Evolutionary conservation across 2,329 filamentous ascomycete species (phyloP), one percentile per base, ranked within the genome.

Genomic region (Botrytis cinerea): DNA sequence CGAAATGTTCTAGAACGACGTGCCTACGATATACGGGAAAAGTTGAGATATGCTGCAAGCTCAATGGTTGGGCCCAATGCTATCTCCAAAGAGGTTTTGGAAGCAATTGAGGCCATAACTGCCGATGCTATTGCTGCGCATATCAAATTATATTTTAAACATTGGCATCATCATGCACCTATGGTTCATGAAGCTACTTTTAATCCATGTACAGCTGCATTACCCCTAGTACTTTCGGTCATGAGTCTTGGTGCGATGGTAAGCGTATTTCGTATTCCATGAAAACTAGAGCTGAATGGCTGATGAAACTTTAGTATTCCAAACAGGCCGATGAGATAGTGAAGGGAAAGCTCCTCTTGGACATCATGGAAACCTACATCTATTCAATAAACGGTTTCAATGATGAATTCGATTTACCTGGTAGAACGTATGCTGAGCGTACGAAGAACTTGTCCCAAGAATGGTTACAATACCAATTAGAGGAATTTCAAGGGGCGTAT

Each of bases 131-230:
- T 81, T 73, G 78, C 76, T 48, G 61, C 72, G 25, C 78, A 74
- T 67, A 78, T 78, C 54, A 78, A 78, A 40, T 75, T 80, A 38
- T 81, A 81, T 72, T 81, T 81, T 62, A 74, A 74, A 40, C 78
- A 81, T 73, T 81, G 79, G 79, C 79, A 81, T 72, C 78, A 79
- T 54, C 79, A 81, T 77, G 79, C 74, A 20, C 79, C 79, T 10
- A 78, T 81, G 67, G 74, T 81, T 40, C 80, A 81, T 67, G 77
- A 80, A 63, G 70, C 78, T 9, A 78, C 77, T 28, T 81, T 80
- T 68, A 78, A 80, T 74, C 78, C 78, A 38, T 78, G 75, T 60
- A 75, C 68, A 18, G 79, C 78, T 66, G 79, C 79, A 28, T 59
- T 80, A 38, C 79, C 80, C 35, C 73, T 81, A 20, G 75, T 81